phyloP scores from a whole-genome alignment of 371 early-diverging fungal genomes.

The Apophysomyces sp. region DNA sequence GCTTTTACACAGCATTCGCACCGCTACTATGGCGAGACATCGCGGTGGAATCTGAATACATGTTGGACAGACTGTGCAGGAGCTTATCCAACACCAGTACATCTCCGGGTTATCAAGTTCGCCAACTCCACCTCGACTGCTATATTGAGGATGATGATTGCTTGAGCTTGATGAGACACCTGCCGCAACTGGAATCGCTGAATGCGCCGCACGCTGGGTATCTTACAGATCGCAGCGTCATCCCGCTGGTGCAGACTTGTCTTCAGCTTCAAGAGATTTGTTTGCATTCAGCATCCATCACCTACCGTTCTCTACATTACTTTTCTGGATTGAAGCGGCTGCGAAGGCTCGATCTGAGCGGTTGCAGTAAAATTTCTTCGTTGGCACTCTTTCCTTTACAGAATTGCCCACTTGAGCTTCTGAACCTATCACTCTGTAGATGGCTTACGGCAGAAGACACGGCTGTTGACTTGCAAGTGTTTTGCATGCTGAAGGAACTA shows the following conservation, averaged over 20 bases:
- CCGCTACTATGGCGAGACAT: constrained; percentile 19
- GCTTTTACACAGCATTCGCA: constrained; percentile 15
- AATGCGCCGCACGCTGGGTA: constrained; percentile 20
- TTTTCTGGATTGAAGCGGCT: constrained; percentile 20
- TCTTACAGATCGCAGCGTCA: constrained; percentile 40
- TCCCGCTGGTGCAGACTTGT: constrained; percentile 23
- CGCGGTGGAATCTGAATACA: neutral
- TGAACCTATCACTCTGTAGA: constrained; percentile 39
- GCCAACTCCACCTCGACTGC: constrained; percentile 7
- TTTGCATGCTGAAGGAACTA: constrained; percentile 26
- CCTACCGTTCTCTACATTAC: constrained; percentile 40
- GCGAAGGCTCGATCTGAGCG: constrained; percentile 23
- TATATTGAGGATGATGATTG: constrained; percentile 26
- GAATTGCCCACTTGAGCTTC: constrained; percentile 26
- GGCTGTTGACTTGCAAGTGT: constrained; percentile 31
- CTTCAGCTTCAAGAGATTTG: constrained; percentile 24
- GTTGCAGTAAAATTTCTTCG: constrained; percentile 24
- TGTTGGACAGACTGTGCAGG: neutral
- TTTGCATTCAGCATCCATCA: constrained; percentile 24
- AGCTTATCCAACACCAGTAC: neutral
- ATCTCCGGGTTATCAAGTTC: constrained; percentile 13
- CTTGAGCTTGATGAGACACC: constrained; percentile 13
- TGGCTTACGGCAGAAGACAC: constrained; percentile 45
- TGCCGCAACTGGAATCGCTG: constrained; percentile 38
- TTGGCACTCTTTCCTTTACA: constrained; percentile 37